Percentiles rank a stretch among this genome's conserved stretches.
Conservation (phyloP, 352 stramenopile species). For the Phytophthora colocasiae region DNA sequence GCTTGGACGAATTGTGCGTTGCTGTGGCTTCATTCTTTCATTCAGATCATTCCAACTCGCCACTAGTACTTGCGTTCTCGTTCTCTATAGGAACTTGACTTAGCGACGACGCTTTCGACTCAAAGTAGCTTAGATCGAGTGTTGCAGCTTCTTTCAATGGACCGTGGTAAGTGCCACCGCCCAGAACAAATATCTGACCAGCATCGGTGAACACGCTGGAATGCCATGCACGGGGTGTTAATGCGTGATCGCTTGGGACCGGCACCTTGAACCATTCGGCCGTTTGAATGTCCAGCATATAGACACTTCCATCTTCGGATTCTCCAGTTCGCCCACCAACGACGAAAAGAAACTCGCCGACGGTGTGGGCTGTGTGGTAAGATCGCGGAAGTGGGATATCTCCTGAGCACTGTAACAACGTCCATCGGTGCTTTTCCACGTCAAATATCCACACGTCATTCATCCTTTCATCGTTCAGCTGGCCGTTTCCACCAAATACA, state of each 20-base stretch:
- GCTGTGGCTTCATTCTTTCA: constrained; percentile 1
- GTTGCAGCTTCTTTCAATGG: constrained; percentile 62
- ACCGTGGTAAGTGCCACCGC: constrained; percentile 66
- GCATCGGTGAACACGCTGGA: constrained; percentile 54
- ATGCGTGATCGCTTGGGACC: constrained; percentile 32
- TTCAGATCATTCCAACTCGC: not conserved
- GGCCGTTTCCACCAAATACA: constrained; percentile 76
- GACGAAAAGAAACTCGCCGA: constrained; percentile 65
- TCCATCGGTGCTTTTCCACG: constrained; percentile 44
- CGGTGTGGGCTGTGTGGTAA: constrained; percentile 68
- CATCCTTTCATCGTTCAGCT: constrained; percentile 71
- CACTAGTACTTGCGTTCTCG: not conserved
- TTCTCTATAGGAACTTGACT: not conserved
- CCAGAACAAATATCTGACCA: constrained; percentile 57
- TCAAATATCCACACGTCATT: constrained; percentile 79
- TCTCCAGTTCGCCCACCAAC: constrained; percentile 62
- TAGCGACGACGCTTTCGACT: constrained; percentile 15
- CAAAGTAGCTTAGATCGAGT: constrained; percentile 54
- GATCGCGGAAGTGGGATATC: constrained; percentile 60
- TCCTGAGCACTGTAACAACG: constrained; percentile 42
- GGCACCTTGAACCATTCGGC: constrained; percentile 55
- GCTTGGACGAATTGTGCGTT: constrained; percentile 25
- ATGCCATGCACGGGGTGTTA: constrained; percentile 72
- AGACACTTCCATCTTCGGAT: constrained; percentile 54
- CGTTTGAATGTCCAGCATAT: constrained; percentile 59